Evolutionary conservation across 768 basidiomycete species (phyloP), one percentile per base, ranked within the genome.

Genomic region (Lactarius indigo): DNA sequence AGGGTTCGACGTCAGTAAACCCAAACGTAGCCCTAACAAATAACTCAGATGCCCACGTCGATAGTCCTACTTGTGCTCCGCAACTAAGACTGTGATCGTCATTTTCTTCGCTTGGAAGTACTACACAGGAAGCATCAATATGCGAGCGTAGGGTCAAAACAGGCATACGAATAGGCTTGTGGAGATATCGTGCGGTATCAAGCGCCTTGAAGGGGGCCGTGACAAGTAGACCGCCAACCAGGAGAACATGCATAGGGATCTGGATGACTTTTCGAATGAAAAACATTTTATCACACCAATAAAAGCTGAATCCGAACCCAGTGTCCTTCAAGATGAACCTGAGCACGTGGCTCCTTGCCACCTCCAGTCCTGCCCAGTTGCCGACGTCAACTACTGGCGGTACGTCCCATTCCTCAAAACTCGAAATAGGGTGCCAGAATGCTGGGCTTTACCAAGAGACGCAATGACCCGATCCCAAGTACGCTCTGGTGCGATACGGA

Each of bases 1-100:
- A 7, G 8, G 2, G 7, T 7, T 10, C 13, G 35, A 57, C 6
- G n/a, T 10, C 60, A 20, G 26, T 35, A 30, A 17, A 28, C 12
- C 6, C 15, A 54, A 20, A 30, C 3, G 42, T 47, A 42, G 50
- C 50, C 33, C 5, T 13, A 26, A 47, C 61, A 33, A 28, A 47
- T 3, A 56, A 56, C 12, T 39, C 1, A 37, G 5, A 31, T 18
- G 74, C 82, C 39, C 70, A 92, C 91, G 71, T 71, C 89, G 80
- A 71, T 96, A 96, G 68, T 92, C 90, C 91, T 92, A 92, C 72
- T 91, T 94, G 18, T 91, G 85, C 74, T 96, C 94, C 72, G 94
- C 91, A 65, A 96, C 83, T 76, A 92, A 98, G 1, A 89, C 78
- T 2, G 87, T 86, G 5, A 84, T 77, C 0, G 86, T 82, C 94